Conservation (phyloP, 1,284 basidiomycete species). For the Cystobasidium pallidum region DNA sequence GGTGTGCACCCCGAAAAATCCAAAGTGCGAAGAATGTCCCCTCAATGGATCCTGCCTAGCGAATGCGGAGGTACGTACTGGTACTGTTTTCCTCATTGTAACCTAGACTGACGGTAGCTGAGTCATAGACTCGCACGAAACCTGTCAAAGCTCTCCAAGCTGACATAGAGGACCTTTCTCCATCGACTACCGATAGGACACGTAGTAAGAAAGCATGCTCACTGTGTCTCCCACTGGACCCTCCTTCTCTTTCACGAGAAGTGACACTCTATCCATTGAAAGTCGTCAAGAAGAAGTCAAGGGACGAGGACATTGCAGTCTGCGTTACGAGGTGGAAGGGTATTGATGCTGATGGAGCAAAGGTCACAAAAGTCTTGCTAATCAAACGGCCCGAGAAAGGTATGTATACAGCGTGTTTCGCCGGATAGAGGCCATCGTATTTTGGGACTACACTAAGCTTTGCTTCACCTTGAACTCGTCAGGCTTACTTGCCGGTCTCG, state of each 20-base stretch:
- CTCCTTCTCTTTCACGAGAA: slow-evolving; percentile 44
- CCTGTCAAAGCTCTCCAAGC: slow-evolving; percentile 50
- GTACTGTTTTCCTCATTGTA: not conserved
- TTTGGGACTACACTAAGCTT: too few species aligned
- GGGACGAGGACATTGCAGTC: slow-evolving; percentile 83
- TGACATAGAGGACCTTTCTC: slow-evolving; percentile 68
- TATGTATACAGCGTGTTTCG: slow-evolving; percentile 58
- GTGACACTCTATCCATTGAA: slow-evolving; percentile 86
- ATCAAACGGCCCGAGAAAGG: slow-evolving; percentile 80
- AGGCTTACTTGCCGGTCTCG: slow-evolving; percentile 86
- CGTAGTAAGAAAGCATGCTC: slow-evolving; percentile 59
- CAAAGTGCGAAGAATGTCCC: slow-evolving; percentile 74
- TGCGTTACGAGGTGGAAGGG: slow-evolving; percentile 78
- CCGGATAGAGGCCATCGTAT: too few species aligned
- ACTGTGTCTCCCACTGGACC: slow-evolving; percentile 70
- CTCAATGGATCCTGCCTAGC: slow-evolving; percentile 70
- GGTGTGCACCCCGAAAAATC: slow-evolving; percentile 80
- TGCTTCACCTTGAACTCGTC: slow-evolving; percentile 6
- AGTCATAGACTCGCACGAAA: slow-evolving; percentile 25
- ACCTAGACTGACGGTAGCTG: not conserved
- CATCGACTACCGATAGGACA: slow-evolving; percentile 33
- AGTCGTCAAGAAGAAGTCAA: slow-evolving; percentile 75
- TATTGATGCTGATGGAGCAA: slow-evolving; percentile 49
- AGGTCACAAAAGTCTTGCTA: slow-evolving; percentile 69
- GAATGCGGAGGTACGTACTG: slow-evolving; percentile 59